A percentile compares a stretch with the other conserved stretches of the same genome.
Evolutionary conservation across 163 green algal genomes (phyloP).

Genomic region (Trebouxia gelatinosa): DNA sequence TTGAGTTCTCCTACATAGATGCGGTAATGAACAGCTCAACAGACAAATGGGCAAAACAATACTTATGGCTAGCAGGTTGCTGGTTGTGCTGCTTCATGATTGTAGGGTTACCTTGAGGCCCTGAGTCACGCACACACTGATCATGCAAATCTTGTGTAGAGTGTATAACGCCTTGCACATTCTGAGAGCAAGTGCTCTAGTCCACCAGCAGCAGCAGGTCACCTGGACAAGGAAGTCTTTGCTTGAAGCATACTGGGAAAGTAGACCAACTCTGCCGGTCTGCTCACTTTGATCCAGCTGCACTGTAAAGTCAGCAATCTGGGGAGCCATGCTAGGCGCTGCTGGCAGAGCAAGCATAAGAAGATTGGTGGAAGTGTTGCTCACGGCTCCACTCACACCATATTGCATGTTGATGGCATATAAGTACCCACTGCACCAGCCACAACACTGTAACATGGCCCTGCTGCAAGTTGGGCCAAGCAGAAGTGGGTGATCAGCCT

Average conservation of each 20-base stretch:
- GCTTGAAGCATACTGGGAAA: neutral
- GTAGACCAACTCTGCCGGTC: neutral
- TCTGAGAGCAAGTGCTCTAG: neutral
- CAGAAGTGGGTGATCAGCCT: neutral
- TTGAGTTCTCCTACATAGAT: too few species aligned
- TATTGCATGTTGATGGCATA: slow-evolving; percentile 33
- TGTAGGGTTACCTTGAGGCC: neutral
- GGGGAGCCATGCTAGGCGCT: neutral
- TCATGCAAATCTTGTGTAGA: neutral
- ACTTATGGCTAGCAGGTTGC: too few species aligned
- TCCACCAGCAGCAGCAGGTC: neutral
- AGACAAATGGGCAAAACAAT: too few species aligned
- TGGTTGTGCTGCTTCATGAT: too few species aligned
- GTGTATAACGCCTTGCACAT: neutral
- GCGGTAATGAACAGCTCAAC: too few species aligned
- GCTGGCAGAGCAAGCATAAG: slow-evolving; percentile 12
- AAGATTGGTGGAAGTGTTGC: slow-evolving; percentile 10
- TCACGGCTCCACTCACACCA: neutral
- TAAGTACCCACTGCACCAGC: slow-evolving; percentile 19
- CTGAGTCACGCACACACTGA: neutral
- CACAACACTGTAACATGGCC: neutral
- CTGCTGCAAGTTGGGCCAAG: neutral
- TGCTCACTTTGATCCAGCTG: neutral
- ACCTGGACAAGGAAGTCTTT: slow-evolving; percentile 20
- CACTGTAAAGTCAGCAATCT: slow-evolving; percentile 9